A percentile compares a stretch with the other conserved stretches of the same genome.
These are phyloP conservation scores for Mucor piriformis DNA, from an alignment of 371 early-diverging fungal genomes.

Conservation along the genomic window DNA sequence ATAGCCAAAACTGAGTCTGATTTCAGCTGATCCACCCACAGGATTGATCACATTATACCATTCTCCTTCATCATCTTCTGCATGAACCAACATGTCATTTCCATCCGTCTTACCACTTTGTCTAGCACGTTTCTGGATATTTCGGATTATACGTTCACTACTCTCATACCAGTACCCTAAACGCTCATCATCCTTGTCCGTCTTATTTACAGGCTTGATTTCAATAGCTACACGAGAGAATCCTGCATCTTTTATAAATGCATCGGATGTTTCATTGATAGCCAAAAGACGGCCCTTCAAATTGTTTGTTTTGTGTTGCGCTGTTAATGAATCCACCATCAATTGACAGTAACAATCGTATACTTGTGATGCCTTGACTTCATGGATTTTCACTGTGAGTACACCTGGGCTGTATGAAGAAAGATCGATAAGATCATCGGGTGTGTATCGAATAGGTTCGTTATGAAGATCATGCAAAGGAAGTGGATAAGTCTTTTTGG, in stretches of 20 bases:
- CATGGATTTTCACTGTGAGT: slow-evolving; percentile 43
- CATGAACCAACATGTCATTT: not conserved
- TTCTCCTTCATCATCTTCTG: slow-evolving; percentile 33
- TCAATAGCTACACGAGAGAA: slow-evolving; percentile 59
- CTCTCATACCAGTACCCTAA: slow-evolving; percentile 46
- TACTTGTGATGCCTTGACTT: slow-evolving; percentile 27
- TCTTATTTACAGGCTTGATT: slow-evolving; percentile 33
- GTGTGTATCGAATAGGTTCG: slow-evolving; percentile 38
- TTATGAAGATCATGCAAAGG: slow-evolving; percentile 36
- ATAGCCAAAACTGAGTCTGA: slow-evolving; percentile 59
- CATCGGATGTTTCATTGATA: slow-evolving; percentile 48
- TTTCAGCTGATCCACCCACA: slow-evolving; percentile 33
- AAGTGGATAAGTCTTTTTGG: slow-evolving; percentile 7
- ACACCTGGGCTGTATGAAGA: slow-evolving; percentile 37
- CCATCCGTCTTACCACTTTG: slow-evolving; percentile 1
- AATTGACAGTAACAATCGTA: slow-evolving; percentile 39
- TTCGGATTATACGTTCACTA: slow-evolving; percentile 33
- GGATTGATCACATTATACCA: slow-evolving; percentile 44
- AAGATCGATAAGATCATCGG: slow-evolving; percentile 45
- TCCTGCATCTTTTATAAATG: slow-evolving; percentile 65
- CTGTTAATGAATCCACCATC: slow-evolving; percentile 37
- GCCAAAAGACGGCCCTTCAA: slow-evolving; percentile 31
- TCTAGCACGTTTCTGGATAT: slow-evolving; percentile 26
- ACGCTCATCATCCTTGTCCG: slow-evolving; percentile 34
- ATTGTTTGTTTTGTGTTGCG: slow-evolving; percentile 39